Base-by-base conservation (phyloP, 1,284 basidiomycete species). In the Athelia psychrophila region DNA sequence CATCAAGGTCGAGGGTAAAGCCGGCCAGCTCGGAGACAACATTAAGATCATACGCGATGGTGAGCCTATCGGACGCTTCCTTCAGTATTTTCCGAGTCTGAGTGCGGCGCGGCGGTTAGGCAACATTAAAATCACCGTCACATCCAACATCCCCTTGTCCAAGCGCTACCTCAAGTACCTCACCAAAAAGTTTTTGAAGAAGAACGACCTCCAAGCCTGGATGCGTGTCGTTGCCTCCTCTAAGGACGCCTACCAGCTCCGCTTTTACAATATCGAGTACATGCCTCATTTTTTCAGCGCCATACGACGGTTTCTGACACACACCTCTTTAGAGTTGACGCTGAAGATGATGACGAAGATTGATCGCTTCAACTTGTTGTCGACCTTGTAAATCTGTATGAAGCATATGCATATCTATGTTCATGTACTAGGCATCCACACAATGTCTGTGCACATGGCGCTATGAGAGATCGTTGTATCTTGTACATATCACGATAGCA, bases 171-270 rank as follows among this genome's bases (percentile, higher is more conserved):
- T 93, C 64, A 93, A 95, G 75, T 96, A 95, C 76, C 80, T 95
- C 58, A 95, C 93, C 54, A 95, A 95, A 81, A 95, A 95, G 80
- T 95, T 92, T 80, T 80, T 96, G 74, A 95, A 95, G 78, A 93
- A 93, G 80, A 91, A 91, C 74, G 75, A 79, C 42, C 79, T 93
- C 59, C 85, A 90, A 58, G 90, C 92, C 72, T 92, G 89, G 88
- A 88, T 92, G 68, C 89, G 89, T 80, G 93, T 95, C 59, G 91
- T 95, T 60, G 92, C 93, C 40, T 86, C 91, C 33, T 82, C 86
- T 50, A 95, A 95, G 75, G 93, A 95, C 71, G 82, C 81, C 60
- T 96, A 95, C 74, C 85, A 93, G 67, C 86, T 96, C 58, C 83
- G 87, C 61, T 95, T 95, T 86, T 95, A 93, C 82, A 95, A 95